Conservation (phyloP, 306 rosid species). For the Gillenia trifoliata region DNA sequence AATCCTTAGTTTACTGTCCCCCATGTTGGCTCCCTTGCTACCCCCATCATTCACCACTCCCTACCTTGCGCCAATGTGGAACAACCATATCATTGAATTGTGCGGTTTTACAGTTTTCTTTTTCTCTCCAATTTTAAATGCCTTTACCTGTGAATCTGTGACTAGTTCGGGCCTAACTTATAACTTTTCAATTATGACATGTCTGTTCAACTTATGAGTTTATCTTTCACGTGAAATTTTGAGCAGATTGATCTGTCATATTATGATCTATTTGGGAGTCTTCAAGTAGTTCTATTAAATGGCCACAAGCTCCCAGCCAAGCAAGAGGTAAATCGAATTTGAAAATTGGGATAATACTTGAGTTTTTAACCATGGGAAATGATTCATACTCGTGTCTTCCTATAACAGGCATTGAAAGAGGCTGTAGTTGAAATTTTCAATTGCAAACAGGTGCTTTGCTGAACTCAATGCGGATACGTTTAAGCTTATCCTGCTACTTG, state of each 20-base stretch:
- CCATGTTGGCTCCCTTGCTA: no score
- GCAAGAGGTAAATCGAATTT: constrained; percentile 61
- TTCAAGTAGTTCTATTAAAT: constrained; percentile 63
- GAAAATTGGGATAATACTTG: constrained; percentile 13
- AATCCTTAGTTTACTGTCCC: no score
- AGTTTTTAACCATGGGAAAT: neutral
- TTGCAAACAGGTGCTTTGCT: constrained; percentile 52
- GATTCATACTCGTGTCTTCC: constrained; percentile 20
- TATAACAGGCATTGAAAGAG: constrained; percentile 54
- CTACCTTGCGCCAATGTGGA: neutral
- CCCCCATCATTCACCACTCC: no score
- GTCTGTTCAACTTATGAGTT: constrained; percentile 4
- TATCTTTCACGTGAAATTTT: constrained; percentile 6
- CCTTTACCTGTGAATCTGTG: neutral
- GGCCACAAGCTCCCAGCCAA: constrained; percentile 44
- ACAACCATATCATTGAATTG: neutral
- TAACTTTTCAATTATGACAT: neutral
- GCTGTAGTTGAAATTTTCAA: constrained; percentile 70
- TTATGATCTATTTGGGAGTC: constrained; percentile 80
- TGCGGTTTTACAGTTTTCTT: neutral
- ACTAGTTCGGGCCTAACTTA: neutral
- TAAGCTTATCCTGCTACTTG: constrained; percentile 3
- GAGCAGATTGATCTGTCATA: constrained; percentile 83
- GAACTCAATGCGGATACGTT: neutral
- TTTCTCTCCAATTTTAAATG: neutral